These are phyloP conservation scores for Chloroidium sp. DNA, from an alignment of 163 green algal species.

Conservation along the genomic window DNA sequence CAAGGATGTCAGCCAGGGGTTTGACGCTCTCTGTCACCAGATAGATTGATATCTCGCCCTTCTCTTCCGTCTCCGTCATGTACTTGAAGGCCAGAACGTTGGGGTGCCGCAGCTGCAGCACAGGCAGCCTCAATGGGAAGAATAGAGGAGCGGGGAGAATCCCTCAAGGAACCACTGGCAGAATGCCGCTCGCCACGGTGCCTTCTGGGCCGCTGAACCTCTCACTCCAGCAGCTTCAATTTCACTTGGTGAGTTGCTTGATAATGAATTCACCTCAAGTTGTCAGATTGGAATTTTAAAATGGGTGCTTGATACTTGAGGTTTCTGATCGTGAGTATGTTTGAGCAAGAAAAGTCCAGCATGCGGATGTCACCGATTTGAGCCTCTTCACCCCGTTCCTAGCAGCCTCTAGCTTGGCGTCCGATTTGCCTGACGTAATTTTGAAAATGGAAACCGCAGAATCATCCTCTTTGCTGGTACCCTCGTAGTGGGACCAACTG, in stretches of 20 bases:
- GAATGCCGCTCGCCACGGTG: background rate
- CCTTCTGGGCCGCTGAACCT: background rate
- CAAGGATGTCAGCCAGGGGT: slow-evolving; percentile 64
- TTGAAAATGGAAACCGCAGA: slow-evolving; percentile 75
- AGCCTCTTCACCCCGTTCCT: slow-evolving; percentile 81
- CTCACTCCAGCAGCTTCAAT: too few relatives aligned
- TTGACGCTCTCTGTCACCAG: slow-evolving; percentile 88
- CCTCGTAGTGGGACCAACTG: slow-evolving; percentile 67
- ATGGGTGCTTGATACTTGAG: background rate
- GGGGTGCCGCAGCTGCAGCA: slow-evolving; percentile 79
- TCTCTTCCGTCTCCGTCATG: slow-evolving; percentile 75
- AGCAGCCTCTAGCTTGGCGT: slow-evolving; percentile 51
- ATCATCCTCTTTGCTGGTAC: slow-evolving; percentile 58
- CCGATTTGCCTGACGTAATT: slow-evolving; percentile 40
- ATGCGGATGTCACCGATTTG: slow-evolving; percentile 45
- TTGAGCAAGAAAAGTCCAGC: background rate
- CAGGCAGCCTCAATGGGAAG: too few relatives aligned
- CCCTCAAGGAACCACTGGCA: background rate
- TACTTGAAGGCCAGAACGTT: slow-evolving; percentile 89
- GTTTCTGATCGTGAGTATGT: background rate
- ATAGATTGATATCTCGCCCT: slow-evolving; percentile 68
- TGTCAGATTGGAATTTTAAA: background rate
- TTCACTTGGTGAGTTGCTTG: too few relatives aligned
- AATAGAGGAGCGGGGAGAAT: background rate
- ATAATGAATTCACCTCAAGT: background rate